These are phyloP conservation scores for Trametopsis cervina DNA, from an alignment of 768 basidiomycete genomes.

Conservation along the genomic window DNA sequence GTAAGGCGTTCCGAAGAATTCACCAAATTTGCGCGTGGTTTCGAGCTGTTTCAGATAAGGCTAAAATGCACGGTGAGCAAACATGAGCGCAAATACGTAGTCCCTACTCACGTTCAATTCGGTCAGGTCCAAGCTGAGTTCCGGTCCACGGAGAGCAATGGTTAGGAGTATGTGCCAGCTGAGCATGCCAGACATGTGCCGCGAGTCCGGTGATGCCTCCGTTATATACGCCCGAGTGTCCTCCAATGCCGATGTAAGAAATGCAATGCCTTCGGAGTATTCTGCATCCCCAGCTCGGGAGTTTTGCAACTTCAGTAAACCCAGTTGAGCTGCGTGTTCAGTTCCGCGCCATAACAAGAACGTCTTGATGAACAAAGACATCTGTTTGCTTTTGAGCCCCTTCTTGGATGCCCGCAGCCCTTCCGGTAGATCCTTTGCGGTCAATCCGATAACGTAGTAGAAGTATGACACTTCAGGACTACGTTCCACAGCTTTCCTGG, in stretches of 20 bases:
- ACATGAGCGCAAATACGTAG: not conserved
- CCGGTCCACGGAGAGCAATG: conserved; percentile 43
- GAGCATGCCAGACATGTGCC: conserved; percentile 50
- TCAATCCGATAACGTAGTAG: conserved; percentile 54
- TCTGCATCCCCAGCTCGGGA: conserved; percentile 33
- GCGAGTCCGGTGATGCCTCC: conserved; percentile 54
- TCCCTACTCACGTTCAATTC: conserved; percentile 40
- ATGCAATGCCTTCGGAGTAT: conserved; percentile 56
- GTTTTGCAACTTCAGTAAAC: conserved; percentile 41
- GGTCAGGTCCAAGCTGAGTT: conserved; percentile 39
- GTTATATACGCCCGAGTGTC: conserved; percentile 50
- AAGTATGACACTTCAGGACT: conserved; percentile 57
- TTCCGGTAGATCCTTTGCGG: conserved; percentile 33
- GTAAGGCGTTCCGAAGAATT: conserved; percentile 37
- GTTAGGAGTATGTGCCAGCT: conserved; percentile 55
- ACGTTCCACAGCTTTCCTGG: conserved; percentile 41
- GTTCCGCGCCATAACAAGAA: conserved; percentile 57
- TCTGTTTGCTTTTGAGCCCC: conserved; percentile 49
- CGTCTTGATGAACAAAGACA: conserved; percentile 48
- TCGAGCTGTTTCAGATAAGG: conserved; percentile 36
- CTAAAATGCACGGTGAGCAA: conserved; percentile 14
- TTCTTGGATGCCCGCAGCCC: conserved; percentile 60
- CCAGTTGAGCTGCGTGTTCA: conserved; percentile 53
- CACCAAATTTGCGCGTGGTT: conserved; percentile 45
- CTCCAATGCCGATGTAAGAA: conserved; percentile 51